Percentiles rank a stretch among this genome's conserved stretches.
Evolutionary conservation across 192 early-diverging fungal genomes (phyloP).

Genomic region (Polychytrium aggregatum): DNA sequence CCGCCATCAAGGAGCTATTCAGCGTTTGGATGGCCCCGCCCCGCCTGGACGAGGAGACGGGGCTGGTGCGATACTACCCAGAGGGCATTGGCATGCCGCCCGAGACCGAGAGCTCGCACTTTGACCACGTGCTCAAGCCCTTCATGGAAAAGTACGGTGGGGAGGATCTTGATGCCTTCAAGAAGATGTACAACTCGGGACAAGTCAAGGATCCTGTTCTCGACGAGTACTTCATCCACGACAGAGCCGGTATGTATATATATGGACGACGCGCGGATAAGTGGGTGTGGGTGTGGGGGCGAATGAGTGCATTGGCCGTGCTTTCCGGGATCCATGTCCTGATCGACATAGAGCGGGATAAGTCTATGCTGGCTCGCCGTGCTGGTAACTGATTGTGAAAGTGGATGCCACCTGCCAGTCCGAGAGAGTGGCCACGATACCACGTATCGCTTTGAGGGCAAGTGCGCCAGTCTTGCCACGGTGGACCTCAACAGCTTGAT

Average conservation of each 20-base stretch:
- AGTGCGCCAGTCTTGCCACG: constrained; percentile 84
- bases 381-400: background rate
- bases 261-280: too few relatives aligned
- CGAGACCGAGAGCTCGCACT: constrained; percentile 71
- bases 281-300: too few relatives aligned
- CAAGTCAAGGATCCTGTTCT: constrained; percentile 65
- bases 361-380: background rate
- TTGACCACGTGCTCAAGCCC: constrained; percentile 71
- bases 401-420: constrained; percentile 40
- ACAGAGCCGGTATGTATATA: constrained; percentile 58
- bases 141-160: constrained; percentile 50
- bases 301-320: too few relatives aligned
- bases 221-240: constrained; percentile 94
- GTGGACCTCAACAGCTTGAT: constrained; percentile 87
- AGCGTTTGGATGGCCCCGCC: constrained; percentile 84
- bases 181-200: constrained; percentile 49
- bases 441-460: constrained; percentile 82
- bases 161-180: too few relatives aligned
- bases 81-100: constrained; percentile 93
- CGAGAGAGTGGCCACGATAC: constrained; percentile 97
- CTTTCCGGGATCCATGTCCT: too few relatives aligned
- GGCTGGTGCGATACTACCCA: constrained; percentile 73
- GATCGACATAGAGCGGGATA: background rate
- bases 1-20: constrained; percentile 85
- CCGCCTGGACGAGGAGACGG: constrained; percentile 63